Evolutionary conservation across 176 grass and related monocot species (phyloP), one percentile per base, ranked within the genome.

Genomic region (Zea luxurians): DNA sequence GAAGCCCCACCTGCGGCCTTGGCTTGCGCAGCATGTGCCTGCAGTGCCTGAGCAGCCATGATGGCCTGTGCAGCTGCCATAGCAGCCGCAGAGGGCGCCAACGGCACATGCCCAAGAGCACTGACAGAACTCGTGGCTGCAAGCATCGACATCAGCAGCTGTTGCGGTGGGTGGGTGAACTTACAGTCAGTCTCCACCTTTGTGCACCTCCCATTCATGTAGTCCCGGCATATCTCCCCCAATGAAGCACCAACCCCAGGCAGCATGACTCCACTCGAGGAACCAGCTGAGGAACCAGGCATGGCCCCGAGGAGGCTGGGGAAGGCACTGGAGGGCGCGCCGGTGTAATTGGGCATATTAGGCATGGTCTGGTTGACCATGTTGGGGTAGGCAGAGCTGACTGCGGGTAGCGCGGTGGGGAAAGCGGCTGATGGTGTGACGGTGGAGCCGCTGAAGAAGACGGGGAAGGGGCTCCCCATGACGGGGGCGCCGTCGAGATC

Each of bases 281-380:
- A 78, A 18, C 96, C 89, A 0, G 81, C 57, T 0, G 87, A 61
- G 40, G 86, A 66, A 6, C 85, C 67, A n/a, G 91, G 84, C 36
- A 89, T 71, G 67, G 83, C 84, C 60, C 91, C 88, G 0, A 93
- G 68, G 9, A 93, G 61, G 41, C 91, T 76, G 7, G 91, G 88
- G 57, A 90, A 86, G 10, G 91, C 73, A 12, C 80, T 83, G 0
- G 91, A 93, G 21, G 85, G 85, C 10, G 90, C 73, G 13, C 90
- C 88, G 0, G 92, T 71, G 62, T 99, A 99, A 74, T 98, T 98
- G 18, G 96, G 96, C 96, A 98, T 98, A 72, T 99, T 99, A 45
- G 96, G 96, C 96, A 99, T 99, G 7, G 96, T 95, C 50, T 99
- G 92, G 81, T 99, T 99, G 21, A 99, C 84, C 92, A 99, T 99